A percentile compares a stretch with the other conserved stretches of the same genome.
These are phyloP conservation scores for Podila minutissima DNA, from an alignment of 192 early-diverging fungal genomes.

Conservation along the genomic window DNA sequence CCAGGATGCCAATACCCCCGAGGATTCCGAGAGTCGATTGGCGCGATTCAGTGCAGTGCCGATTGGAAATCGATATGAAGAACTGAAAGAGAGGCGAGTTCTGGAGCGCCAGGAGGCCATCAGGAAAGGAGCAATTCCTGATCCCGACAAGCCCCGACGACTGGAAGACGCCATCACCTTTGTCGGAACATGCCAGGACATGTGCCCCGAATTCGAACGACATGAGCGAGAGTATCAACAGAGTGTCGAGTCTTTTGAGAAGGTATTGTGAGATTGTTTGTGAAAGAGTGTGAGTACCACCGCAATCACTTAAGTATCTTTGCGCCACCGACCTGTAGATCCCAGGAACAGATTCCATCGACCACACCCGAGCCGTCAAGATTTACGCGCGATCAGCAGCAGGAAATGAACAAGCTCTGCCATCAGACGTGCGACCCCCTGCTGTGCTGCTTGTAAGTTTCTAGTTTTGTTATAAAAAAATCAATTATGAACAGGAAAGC, in stretches of 20 bases:
- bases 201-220: constrained; percentile 92
- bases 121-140: constrained; percentile 64
- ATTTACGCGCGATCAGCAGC: constrained; percentile 87
- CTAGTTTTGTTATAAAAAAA: not conserved
- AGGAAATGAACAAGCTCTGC: constrained; percentile 85
- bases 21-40: constrained; percentile 36
- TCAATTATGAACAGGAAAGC: not conserved
- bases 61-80: constrained; percentile 29
- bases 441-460: constrained; percentile 68
- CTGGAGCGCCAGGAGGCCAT: constrained; percentile 73
- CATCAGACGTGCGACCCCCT: constrained; percentile 89
- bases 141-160: constrained; percentile 59
- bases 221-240: constrained; percentile 85
- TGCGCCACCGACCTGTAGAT: constrained; percentile 15
- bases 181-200: constrained; percentile 83
- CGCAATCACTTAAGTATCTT: too few species aligned
- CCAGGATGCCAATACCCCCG: not conserved
- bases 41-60: constrained; percentile 31
- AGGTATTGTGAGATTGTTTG: constrained; percentile 49
- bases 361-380: constrained; percentile 80
- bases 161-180: constrained; percentile 77
- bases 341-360: constrained; percentile 68
- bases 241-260: constrained; percentile 78
- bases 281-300: not conserved
- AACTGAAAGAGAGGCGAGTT: constrained; percentile 72